Evolutionary conservation across 257 asterid species (phyloP).

Genomic region (Anisodus tanguticus): DNA sequence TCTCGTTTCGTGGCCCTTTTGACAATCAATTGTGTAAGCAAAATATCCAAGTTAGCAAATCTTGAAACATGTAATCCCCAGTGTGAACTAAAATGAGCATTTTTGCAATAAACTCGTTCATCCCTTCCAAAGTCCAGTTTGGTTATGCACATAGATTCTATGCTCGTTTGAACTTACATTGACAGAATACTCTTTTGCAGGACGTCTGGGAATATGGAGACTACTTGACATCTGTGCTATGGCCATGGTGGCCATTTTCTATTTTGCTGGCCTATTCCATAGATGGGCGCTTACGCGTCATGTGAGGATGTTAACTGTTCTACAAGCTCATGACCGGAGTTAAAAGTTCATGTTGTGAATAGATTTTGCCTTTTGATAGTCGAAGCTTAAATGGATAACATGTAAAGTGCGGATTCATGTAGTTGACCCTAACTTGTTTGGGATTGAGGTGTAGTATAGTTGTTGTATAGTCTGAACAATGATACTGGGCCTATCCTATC

Average conservation of each 20-base stretch:
- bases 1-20: not conserved
- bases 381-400: too few species aligned
- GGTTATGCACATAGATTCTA: not conserved
- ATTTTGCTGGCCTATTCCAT: constrained; percentile 42
- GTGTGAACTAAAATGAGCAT: not conserved
- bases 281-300: constrained; percentile 45
- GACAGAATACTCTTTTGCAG: constrained; percentile 33
- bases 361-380: too few species aligned
- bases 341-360: not conserved
- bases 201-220: constrained; percentile 56
- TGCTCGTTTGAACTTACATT: not conserved
- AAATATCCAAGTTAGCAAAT: not conserved
- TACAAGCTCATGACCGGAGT: constrained; percentile 25
- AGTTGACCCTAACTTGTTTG: too few species aligned
- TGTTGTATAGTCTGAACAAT: too few species aligned
- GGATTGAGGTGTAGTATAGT: too few species aligned
- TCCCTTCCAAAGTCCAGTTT: not conserved
- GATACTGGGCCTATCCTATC: too few species aligned
- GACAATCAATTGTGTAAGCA: not conserved
- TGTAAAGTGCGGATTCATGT: too few species aligned
- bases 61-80: not conserved
- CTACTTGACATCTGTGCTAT: constrained; percentile 50
- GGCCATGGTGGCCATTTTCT: constrained; percentile 37
- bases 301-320: constrained; percentile 38
- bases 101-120: not conserved